Evolutionary conservation across 139 green algal genomes (phyloP).

Genomic region (Chlamydomonas applanata): DNA sequence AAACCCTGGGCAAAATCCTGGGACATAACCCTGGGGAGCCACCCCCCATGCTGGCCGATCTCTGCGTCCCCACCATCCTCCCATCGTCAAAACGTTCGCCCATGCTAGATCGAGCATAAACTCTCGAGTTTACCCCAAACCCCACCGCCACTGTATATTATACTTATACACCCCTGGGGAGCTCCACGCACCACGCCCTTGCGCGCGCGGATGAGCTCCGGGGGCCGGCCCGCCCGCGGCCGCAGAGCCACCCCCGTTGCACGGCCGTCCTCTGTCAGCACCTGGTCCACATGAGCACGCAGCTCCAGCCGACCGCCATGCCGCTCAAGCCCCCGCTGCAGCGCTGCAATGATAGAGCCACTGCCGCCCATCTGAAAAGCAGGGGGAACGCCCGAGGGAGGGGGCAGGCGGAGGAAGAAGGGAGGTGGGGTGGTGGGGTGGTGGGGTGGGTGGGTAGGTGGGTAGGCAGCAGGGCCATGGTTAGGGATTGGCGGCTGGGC

Average conservation of each 20-base stretch:
- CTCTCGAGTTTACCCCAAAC: no score
- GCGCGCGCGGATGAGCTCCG: slow-evolving; percentile 52
- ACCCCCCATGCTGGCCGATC: no score
- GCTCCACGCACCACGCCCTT: slow-evolving; percentile 69
- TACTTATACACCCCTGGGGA: no score
- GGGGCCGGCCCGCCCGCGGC: background rate
- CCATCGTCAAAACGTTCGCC: no score
- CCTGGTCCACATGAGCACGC: slow-evolving; percentile 63
- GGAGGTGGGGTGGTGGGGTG: no score
- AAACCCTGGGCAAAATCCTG: no score
- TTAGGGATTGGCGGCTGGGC: background rate
- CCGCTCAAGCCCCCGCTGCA: slow-evolving; percentile 73
- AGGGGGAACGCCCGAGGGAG: background rate
- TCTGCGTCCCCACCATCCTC: no score
- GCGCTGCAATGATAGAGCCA: slow-evolving; percentile 69
- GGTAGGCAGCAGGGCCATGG: background rate
- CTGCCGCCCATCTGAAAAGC: slow-evolving; percentile 60
- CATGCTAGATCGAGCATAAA: no score
- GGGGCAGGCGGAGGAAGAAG: background rate
- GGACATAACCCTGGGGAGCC: no score
- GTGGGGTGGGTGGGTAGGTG: no score
- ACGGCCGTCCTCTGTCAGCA: slow-evolving; percentile 53
- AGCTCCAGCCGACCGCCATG: slow-evolving; percentile 67
- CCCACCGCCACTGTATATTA: no score
- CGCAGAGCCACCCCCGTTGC: slow-evolving; percentile 61